phyloP scores from a whole-genome alignment of 2,329 filamentous ascomycete species.

The Sarocladium oryzae region DNA sequence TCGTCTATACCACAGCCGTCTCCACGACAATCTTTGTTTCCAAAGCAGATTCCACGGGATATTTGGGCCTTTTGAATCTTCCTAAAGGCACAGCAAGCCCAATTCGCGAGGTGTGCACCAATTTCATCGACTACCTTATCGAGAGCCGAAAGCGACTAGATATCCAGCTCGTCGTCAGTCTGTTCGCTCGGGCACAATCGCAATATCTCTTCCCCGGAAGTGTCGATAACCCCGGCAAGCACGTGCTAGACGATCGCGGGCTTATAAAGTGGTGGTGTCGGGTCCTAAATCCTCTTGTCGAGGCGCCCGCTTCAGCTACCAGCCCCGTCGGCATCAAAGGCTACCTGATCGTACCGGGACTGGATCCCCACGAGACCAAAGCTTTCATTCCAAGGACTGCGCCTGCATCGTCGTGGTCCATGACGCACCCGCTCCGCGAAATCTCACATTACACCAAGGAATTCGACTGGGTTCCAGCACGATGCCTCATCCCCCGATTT shows the following conservation, averaged over 20 bases:
- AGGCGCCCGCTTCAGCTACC: conserved; percentile 20
- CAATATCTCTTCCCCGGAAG: conserved; percentile 96
- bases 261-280: conserved; percentile 95
- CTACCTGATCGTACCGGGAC: conserved; percentile 81
- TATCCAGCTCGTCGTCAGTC: conserved; percentile 69
- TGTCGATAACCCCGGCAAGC: conserved; percentile 75
- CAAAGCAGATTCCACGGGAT: conserved; percentile 95
- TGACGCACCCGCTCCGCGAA: conserved; percentile 63
- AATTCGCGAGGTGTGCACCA: conserved; percentile 64
- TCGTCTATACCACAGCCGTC: conserved; percentile 75
- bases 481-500: conserved; percentile 82
- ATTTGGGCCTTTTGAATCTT: conserved; percentile 60
- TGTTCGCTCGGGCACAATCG: conserved; percentile 86
- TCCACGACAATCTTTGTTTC: conserved; percentile 89
- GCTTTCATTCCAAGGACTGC: conserved; percentile 61
- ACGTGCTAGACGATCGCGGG: conserved; percentile 84
- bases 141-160: conserved; percentile 52
- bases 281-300: conserved; percentile 71
- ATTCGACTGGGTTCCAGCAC: conserved; percentile 58
- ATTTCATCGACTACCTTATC: conserved; percentile 72
- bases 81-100: conserved; percentile 62
- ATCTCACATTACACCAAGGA: conserved; percentile 58
- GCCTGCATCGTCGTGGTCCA: conserved; percentile 52
- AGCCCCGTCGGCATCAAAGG: conserved; percentile 30
- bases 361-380: conserved; percentile 74